A percentile compares a stretch with the other conserved stretches of the same genome.
Evolutionary conservation across 257 asterid species (phyloP).

Genomic region (Paraleonurus japonicus): DNA sequence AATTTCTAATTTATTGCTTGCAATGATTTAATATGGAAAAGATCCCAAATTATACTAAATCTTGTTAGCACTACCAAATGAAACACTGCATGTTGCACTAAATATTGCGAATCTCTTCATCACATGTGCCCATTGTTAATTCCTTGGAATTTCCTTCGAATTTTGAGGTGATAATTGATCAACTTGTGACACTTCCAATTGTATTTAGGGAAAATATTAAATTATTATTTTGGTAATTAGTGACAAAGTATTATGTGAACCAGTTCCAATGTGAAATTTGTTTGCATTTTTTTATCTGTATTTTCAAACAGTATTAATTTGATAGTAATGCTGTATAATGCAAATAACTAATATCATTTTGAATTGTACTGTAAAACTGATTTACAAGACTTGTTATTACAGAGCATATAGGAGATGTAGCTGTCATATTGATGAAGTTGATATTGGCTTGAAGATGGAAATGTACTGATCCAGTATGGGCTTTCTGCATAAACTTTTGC

Average conservation of each 20-base stretch:
- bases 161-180: not conserved
- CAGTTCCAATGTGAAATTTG: too few relatives aligned
- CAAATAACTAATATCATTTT: too few relatives aligned
- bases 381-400: too few relatives aligned
- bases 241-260: too few relatives aligned
- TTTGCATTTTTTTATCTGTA: too few relatives aligned
- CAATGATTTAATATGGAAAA: constrained; percentile 23
- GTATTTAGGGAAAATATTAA: not conserved
- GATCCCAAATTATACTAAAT: constrained; percentile 8
- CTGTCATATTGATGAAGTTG: constrained; percentile 15
- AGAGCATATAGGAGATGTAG: not conserved
- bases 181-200: not conserved
- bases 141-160: not conserved
- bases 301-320: too few relatives aligned
- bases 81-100: constrained; percentile 15
- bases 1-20: constrained; percentile 14
- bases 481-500: constrained; percentile 22
- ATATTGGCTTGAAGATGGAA: not conserved
- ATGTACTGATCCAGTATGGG: constrained; percentile 22
- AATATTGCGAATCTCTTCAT: constrained; percentile 1
- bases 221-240: too few relatives aligned
- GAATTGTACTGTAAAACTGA: too few relatives aligned
- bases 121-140: constrained; percentile 3
- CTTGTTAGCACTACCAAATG: constrained; percentile 10
- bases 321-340: too few relatives aligned